Evolutionary conservation across 1,139 yeast species (phyloP).

Genomic region (Pichia sp.): DNA sequence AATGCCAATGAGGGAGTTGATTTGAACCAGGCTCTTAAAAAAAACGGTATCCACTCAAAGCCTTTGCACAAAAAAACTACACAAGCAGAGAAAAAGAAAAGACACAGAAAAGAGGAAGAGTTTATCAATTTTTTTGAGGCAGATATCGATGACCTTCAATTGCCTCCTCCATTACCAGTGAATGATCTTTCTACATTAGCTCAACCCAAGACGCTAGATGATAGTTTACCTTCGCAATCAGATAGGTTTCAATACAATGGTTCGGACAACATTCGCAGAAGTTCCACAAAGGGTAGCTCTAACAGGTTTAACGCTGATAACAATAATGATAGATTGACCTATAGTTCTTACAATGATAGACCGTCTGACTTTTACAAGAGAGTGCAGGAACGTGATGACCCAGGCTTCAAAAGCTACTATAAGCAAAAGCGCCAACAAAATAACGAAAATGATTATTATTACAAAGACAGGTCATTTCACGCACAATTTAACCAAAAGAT

Average conservation of each 20-base stretch:
- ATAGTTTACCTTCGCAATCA: constrained; percentile 5
- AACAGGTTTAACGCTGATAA: too few species aligned
- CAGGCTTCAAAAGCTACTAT: too few species aligned
- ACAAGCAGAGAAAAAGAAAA: constrained; percentile 11
- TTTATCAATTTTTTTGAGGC: constrained; percentile 2
- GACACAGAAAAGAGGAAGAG: constrained; percentile 2
- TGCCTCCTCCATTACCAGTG: constrained; percentile 9
- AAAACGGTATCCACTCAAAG: constrained; percentile 13
- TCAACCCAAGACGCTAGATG: background rate
- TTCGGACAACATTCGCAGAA: background rate
- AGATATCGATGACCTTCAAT: constrained; percentile 5
- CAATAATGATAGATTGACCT: too few species aligned
- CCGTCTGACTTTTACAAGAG: background rate
- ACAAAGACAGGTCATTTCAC: background rate
- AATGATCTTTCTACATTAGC: too few species aligned
- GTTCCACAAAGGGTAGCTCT: background rate
- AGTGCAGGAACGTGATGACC: too few species aligned
- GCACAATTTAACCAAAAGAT: too few species aligned
- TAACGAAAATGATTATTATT: background rate
- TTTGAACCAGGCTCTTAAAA: constrained; percentile 9
- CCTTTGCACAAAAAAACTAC: constrained; percentile 10
- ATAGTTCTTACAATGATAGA: too few species aligned
- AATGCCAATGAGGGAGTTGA: constrained; percentile 12
- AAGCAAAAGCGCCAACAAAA: too few species aligned
- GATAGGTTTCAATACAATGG: constrained; percentile 4